Percentiles rank a stretch among this genome's conserved stretches.
Conservation (phyloP, 441 rosid species). For the Populus hybrid region DNA sequence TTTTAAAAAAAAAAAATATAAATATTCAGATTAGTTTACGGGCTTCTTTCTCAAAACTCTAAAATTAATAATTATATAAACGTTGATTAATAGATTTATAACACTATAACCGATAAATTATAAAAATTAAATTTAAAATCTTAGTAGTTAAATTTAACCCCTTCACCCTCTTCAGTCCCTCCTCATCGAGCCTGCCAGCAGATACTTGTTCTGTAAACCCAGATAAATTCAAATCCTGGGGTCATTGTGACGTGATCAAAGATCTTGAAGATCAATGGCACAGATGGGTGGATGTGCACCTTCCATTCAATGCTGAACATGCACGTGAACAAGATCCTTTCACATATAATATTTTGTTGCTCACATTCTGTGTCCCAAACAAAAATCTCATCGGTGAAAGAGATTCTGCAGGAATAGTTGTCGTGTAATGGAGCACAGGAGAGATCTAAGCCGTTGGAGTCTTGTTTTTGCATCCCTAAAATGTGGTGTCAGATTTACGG, state of each 20-base stretch:
- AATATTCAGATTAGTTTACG: too few relatives aligned
- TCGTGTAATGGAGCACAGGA: slow-evolving; percentile 10
- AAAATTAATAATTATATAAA: too few relatives aligned
- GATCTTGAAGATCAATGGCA: not conserved
- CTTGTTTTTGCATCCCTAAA: not conserved
- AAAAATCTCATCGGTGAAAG: not conserved
- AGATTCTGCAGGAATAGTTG: slow-evolving; percentile 24
- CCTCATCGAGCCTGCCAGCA: too few relatives aligned
- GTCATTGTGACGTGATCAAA: not conserved
- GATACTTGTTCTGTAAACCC: too few relatives aligned
- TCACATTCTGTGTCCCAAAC: not conserved
- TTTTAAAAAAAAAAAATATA: too few relatives aligned
- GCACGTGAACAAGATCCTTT: not conserved
- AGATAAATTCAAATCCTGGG: not conserved
- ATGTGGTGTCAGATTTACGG: too few relatives aligned
- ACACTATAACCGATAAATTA: too few relatives aligned
- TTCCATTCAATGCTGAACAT: not conserved
- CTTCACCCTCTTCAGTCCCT: too few relatives aligned
- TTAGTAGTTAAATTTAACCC: too few relatives aligned
- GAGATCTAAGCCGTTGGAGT: not conserved
- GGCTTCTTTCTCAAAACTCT: too few relatives aligned
- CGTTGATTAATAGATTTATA: too few relatives aligned
- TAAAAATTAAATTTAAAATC: too few relatives aligned
- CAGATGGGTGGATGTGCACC: not conserved
- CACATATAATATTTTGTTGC: not conserved